These are phyloP conservation scores for Eucalyptus curtisii DNA, from an alignment of 345 rosid genomes.

Conservation along the genomic window DNA sequence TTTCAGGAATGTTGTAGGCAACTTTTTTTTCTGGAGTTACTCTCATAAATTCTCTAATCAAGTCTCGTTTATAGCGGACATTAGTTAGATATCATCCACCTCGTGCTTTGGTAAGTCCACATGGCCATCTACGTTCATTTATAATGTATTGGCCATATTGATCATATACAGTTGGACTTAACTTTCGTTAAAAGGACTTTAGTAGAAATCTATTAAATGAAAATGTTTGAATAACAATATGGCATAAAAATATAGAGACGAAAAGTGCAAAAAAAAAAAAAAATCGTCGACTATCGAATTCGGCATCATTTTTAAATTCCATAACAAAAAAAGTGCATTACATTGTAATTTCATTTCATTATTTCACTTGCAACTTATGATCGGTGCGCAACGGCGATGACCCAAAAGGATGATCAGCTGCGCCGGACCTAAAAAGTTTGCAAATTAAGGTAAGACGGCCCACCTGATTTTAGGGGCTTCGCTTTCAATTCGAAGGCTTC, in stretches of 20 bases:
- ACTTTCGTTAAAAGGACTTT: rapidly evolving
- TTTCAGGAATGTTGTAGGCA: background rate
- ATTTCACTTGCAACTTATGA: background rate
- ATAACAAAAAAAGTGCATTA: background rate
- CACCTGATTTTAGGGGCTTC: background rate
- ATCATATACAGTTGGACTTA: rapidly evolving
- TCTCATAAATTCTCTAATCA: background rate
- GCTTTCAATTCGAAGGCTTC: background rate
- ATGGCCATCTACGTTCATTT: background rate
- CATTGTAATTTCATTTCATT: background rate
- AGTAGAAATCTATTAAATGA: rapidly evolving
- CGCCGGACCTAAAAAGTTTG: background rate
- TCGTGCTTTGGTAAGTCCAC: rapidly evolving
- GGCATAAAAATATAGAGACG: background rate
- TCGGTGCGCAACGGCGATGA: background rate
- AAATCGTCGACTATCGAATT: background rate
- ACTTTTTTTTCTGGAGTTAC: no score
- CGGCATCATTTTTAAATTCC: background rate
- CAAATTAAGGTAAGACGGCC: background rate
- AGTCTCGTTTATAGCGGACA: background rate
- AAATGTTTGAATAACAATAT: background rate
- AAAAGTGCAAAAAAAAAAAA: background rate
- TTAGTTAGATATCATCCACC: no score
- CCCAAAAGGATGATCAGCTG: background rate
- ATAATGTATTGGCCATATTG: rapidly evolving